phyloP scores from a whole-genome alignment of 768 basidiomycete genomes.

The Hericium rajendrae region DNA sequence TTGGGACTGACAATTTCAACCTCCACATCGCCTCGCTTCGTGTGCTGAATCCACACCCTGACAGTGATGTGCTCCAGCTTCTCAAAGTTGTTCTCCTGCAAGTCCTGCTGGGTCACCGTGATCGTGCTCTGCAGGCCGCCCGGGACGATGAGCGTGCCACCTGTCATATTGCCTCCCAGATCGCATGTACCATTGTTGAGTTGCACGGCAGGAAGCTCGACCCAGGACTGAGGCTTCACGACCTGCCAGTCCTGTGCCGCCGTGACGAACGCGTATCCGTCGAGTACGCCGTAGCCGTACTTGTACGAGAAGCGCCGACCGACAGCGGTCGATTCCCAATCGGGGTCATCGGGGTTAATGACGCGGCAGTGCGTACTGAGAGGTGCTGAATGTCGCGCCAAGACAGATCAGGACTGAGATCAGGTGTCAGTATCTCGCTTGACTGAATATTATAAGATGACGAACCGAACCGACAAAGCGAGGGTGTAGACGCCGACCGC shows the following conservation, averaged over 20 bases:
- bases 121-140: constrained; percentile 60
- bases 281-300: constrained; percentile 88
- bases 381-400: constrained; percentile 97
- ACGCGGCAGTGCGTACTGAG: constrained; percentile 65
- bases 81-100: constrained; percentile 74
- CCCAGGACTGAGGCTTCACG: constrained; percentile 93
- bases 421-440: constrained; percentile 5
- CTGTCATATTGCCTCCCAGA: constrained; percentile 39
- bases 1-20: constrained; percentile 81
- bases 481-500: constrained; percentile 91
- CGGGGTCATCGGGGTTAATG: constrained; percentile 84
- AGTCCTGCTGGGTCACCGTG: constrained; percentile 54
- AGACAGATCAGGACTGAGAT: constrained; percentile 73
- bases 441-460: not conserved
- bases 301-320: constrained; percentile 79
- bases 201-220: constrained; percentile 64
- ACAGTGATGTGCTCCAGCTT: constrained; percentile 86
- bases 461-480: constrained; percentile 77
- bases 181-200: constrained; percentile 53
- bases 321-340: constrained; percentile 78
- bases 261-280: constrained; percentile 74
- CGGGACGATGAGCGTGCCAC: constrained; percentile 55
- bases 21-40: constrained; percentile 83
- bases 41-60: constrained; percentile 88
- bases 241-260: constrained; percentile 74